Percentiles rank a stretch among this genome's conserved stretches.
These are phyloP conservation scores for Fusarium haematococcum DNA, from an alignment of 2,329 filamentous ascomycete species.

Conservation along the genomic window DNA sequence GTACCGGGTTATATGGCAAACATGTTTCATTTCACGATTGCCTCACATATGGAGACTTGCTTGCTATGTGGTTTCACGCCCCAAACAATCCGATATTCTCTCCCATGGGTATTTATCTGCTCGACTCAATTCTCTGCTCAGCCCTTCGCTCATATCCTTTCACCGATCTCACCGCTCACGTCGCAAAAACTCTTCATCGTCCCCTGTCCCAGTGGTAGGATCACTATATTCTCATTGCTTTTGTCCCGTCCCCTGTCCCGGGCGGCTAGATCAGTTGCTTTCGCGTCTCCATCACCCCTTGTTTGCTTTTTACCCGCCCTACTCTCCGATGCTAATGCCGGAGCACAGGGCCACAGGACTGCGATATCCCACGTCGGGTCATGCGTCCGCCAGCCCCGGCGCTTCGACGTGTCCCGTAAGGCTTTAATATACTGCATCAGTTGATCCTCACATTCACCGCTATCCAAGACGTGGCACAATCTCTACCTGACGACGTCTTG, in stretches of 20 bases:
- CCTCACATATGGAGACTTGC: neutral
- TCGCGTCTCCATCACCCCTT: neutral
- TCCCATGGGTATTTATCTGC: neutral
- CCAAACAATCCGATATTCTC: neutral
- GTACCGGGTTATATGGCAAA: neutral
- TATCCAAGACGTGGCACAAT: slow-evolving; percentile 2
- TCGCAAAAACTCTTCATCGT: neutral
- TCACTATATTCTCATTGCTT: neutral
- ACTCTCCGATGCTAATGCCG: neutral
- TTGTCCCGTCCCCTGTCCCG: neutral
- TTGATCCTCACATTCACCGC: slow-evolving; percentile 1
- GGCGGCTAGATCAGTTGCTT: neutral
- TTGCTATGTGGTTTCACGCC: neutral
- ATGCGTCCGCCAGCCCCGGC: neutral
- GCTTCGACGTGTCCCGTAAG: neutral
- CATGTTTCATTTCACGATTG: neutral
- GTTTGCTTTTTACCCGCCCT: neutral
- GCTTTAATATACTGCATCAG: slow-evolving; percentile 1
- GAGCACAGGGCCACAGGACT: neutral
- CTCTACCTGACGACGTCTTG: neutral
- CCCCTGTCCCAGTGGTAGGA: neutral
- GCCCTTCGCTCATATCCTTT: neutral
- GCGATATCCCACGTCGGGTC: neutral
- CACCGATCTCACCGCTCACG: neutral
- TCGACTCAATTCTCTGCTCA: neutral